These are phyloP conservation scores for Ceratocystiopsis minuta DNA, from an alignment of 2,329 filamentous ascomycete species.

Conservation along the genomic window DNA sequence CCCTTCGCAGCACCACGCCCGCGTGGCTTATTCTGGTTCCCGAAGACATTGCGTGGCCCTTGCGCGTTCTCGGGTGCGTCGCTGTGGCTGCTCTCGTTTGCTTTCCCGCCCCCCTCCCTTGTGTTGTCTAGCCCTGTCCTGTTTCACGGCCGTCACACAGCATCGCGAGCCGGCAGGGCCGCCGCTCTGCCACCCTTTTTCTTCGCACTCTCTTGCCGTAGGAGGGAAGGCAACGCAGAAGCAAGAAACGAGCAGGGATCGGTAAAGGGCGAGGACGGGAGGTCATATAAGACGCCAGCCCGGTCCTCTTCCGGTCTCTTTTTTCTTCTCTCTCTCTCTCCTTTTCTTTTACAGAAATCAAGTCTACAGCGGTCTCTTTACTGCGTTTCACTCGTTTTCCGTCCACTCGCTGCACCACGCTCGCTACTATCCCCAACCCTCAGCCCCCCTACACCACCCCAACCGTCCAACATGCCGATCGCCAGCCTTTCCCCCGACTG, in stretches of 20 bases:
- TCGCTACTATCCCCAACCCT: neutral
- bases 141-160: constrained; percentile 2
- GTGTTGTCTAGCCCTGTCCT: constrained; percentile 1
- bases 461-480: too few species aligned
- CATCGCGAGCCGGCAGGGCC: neutral
- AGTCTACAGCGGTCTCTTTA: neutral
- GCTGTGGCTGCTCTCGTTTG: too few species aligned
- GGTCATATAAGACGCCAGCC: too few species aligned
- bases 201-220: neutral
- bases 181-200: neutral
- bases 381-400: neutral
- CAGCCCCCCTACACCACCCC: neutral
- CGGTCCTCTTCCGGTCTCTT: too few species aligned
- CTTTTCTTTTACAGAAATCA: too few species aligned
- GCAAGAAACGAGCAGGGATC: neutral
- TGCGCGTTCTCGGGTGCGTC: too few species aligned
- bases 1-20: too few species aligned
- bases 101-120: neutral
- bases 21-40: neutral
- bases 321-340: neutral
- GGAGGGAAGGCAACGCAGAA: too few species aligned
- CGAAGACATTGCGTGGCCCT: neutral
- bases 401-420: neutral
- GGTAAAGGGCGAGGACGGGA: too few species aligned
- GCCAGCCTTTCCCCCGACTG: too few species aligned